Evolutionary conservation across 495 filamentous ascomycete species (phyloP).

Genomic region (Aspergillus ellipticus): DNA sequence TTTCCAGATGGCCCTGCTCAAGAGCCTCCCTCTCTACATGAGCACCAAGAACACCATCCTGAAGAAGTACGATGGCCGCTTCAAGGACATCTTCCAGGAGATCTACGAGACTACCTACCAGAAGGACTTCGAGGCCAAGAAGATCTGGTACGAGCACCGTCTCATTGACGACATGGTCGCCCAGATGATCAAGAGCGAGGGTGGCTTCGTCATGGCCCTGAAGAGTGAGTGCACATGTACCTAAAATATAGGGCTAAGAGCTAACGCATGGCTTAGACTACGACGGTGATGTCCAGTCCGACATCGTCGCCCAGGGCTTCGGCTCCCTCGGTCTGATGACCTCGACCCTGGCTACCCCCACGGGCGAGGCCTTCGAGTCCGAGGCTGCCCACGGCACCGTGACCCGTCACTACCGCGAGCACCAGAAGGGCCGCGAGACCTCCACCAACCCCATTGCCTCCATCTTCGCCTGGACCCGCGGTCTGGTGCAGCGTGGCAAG

Average conservation of each 20-base stretch:
- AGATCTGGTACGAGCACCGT: constrained; percentile 98
- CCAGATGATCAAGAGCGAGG: constrained; percentile 98
- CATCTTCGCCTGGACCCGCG: constrained; percentile 98
- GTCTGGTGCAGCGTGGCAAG: constrained; percentile 86
- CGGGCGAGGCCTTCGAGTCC: constrained; percentile 92
- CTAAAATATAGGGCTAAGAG: not conserved
- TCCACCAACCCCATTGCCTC: constrained; percentile 98
- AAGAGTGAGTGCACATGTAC: constrained; percentile 65
- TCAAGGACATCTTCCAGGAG: constrained; percentile 99
- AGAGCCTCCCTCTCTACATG: constrained; percentile 90
- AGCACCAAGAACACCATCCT: constrained; percentile 99
- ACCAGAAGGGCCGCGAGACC: constrained; percentile 94
- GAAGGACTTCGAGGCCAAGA: constrained; percentile 80
- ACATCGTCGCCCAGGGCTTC: constrained; percentile 97
- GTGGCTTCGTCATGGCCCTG: constrained; percentile 93
- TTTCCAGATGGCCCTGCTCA: constrained; percentile 90
- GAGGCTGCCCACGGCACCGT: constrained; percentile 99
- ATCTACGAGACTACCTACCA: constrained; percentile 86
- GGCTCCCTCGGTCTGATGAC: constrained; percentile 98
- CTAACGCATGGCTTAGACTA: constrained; percentile 60
- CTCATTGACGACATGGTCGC: constrained; percentile 99
- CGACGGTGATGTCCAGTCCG: constrained; percentile 97
- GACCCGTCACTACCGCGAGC: constrained; percentile 95
- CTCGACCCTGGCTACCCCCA: constrained; percentile 90
- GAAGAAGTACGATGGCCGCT: constrained; percentile 96